phyloP scores from a whole-genome alignment of 768 basidiomycete genomes.

The Chalciporus sphaerocephalus region DNA sequence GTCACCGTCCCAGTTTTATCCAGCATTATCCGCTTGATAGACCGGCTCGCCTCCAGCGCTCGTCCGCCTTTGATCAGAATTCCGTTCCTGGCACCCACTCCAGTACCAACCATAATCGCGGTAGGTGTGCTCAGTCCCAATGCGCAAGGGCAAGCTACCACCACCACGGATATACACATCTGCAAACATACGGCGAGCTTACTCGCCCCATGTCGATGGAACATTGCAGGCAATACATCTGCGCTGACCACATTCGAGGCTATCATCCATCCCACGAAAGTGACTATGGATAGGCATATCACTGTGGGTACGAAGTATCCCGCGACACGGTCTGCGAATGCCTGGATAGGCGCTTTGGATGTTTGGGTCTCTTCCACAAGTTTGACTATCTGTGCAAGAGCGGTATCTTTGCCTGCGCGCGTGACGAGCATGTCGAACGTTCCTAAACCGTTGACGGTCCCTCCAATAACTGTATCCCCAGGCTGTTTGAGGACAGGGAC shows the following conservation, averaged over 20 bases:
- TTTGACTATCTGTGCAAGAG: conserved; percentile 91
- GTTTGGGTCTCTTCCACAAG: conserved; percentile 98
- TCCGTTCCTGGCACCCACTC: conserved; percentile 93
- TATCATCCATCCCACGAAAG: conserved; percentile 81
- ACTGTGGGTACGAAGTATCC: conserved; percentile 95
- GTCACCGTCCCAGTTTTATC: conserved; percentile 99
- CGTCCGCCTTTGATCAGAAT: conserved; percentile 97
- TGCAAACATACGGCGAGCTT: conserved; percentile 90
- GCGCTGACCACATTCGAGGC: conserved; percentile 57
- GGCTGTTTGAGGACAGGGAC: conserved; percentile 79
- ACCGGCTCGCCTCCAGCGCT: conserved; percentile 86
- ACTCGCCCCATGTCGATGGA: conserved; percentile 77
- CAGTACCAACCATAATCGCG: conserved; percentile 99
- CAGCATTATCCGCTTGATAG: conserved; percentile 75
- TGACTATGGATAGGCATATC: conserved; percentile 73
- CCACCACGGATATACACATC: conserved; percentile 96
- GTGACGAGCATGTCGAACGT: conserved; percentile 96
- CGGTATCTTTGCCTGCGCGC: conserved; percentile 93
- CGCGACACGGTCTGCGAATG: conserved; percentile 90
- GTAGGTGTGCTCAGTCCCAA: conserved; percentile 95
- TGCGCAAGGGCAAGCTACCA: conserved; percentile 97
- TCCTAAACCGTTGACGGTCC: conserved; percentile 95
- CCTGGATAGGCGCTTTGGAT: conserved; percentile 96
- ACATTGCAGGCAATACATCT: conserved; percentile 72
- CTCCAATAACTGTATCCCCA: conserved; percentile 89